Base-by-base conservation (phyloP, 495 filamentous ascomycete species). In the Penicillium lividum region DNA sequence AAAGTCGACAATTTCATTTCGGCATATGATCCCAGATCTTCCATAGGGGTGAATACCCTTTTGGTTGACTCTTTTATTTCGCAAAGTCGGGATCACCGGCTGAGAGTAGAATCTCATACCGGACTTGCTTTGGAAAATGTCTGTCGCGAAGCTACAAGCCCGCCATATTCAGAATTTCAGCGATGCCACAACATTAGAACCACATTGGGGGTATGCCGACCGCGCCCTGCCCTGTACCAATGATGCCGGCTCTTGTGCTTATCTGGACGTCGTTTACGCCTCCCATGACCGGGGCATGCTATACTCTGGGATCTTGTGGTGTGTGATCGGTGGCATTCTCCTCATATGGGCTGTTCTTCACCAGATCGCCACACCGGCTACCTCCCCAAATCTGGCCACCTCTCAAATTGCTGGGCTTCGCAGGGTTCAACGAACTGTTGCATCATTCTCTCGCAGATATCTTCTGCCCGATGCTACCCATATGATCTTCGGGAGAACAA, bases 251-350 rank as follows among this genome's bases (percentile, higher is more conserved):
- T 83, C 81, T 4, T 89, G 86, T 67, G 84, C 72, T 27, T 88
- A 88, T 65, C 76, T 88, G 4, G 85, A 87, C 65, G 73, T 71
- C 13, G 83, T 85, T 44, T 89, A 88, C 67, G 69, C 67, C 27
- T 76, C 78, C 36, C 85, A 89, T 60, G 83, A 85, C 58, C 52
- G 73, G 18, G 78, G 77, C 6, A 85, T 88, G 79, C 62, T 84
- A 10, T 88, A 88, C 61, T 79, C 76, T 7, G 81, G 80, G 59
- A 84, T 86, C 55, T 59, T 89, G 31, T 88, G 85, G 84, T 76
- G 77, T 0, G 78, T 76, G 13, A 74, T 88, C 49, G 70, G 71
- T 6, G 80, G 75, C 0, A 71, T 86, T 16, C 60, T 86, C 0
- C 60, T 85, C 0, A 51, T 82, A 7, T 84, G 77, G 78, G 73